phyloP scores from a whole-genome alignment of 2,329 filamentous ascomycete species.

The Neopestalotiopsis sp. region DNA sequence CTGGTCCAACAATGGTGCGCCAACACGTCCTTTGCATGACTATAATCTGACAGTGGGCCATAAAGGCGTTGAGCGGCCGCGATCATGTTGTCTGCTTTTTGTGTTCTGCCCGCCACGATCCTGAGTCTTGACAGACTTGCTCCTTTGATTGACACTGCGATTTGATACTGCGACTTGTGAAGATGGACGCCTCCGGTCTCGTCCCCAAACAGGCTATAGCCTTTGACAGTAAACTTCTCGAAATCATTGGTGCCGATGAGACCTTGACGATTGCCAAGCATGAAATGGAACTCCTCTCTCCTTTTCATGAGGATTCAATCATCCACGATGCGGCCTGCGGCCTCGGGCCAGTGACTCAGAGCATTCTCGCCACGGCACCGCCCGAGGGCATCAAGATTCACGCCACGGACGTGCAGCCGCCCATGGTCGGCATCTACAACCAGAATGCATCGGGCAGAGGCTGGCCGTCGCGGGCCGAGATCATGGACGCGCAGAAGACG shows the following conservation, averaged over 20 bases:
- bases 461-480: constrained; percentile 23
- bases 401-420: constrained; percentile 20
- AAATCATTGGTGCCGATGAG: constrained; percentile 19
- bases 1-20: neutral
- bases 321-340: constrained; percentile 24
- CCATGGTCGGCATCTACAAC: constrained; percentile 25
- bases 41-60: neutral
- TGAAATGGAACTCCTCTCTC: constrained; percentile 21
- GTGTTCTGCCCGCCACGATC: neutral
- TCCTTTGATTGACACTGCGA: neutral
- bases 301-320: constrained; percentile 17
- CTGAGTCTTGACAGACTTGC: neutral
- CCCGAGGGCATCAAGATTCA: constrained; percentile 16
- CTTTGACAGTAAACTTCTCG: constrained; percentile 12
- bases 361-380: constrained; percentile 15
- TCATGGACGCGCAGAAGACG: constrained; percentile 25
- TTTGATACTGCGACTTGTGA: neutral
- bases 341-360: constrained; percentile 21
- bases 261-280: constrained; percentile 12
- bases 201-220: constrained; percentile 14
- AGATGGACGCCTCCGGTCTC: neutral
- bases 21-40: neutral
- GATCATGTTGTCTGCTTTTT: neutral
- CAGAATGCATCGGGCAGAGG: constrained; percentile 13
- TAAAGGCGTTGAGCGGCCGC: neutral